Conservation (phyloP, 2,329 filamentous ascomycete species). For the Fusarium dlaminii region DNA sequence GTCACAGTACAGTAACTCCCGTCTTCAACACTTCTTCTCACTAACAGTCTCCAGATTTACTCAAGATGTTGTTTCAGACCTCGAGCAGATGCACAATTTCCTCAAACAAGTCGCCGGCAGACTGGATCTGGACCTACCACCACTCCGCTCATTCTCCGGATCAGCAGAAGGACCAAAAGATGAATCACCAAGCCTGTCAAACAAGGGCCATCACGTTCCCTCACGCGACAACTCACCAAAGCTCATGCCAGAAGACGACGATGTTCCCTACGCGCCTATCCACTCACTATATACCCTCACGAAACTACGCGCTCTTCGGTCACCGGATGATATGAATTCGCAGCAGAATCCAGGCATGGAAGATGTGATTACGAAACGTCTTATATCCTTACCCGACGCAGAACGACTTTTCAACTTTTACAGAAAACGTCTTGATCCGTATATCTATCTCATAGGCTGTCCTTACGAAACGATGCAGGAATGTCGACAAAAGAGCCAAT, state of each 20-base stretch:
- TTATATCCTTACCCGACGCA: slow-evolving; percentile 56
- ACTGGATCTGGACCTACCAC: slow-evolving; percentile 19
- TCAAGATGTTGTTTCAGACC: slow-evolving; percentile 12
- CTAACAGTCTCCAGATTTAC: background rate
- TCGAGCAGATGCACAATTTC: slow-evolving; percentile 24
- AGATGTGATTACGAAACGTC: slow-evolving; percentile 50
- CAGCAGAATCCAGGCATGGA: slow-evolving; percentile 19
- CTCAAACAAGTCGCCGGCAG: slow-evolving; percentile 18
- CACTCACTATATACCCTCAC: slow-evolving; percentile 49
- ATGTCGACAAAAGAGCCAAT: slow-evolving; percentile 62
- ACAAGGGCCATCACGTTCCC: slow-evolving; percentile 21
- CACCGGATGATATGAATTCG: slow-evolving; percentile 37
- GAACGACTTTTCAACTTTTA: slow-evolving; percentile 61
- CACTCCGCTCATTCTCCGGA: slow-evolving; percentile 7
- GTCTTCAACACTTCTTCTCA: background rate
- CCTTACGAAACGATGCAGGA: slow-evolving; percentile 58
- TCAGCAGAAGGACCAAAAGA: slow-evolving; percentile 5
- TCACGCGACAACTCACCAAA: slow-evolving; percentile 32
- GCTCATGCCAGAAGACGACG: slow-evolving; percentile 40
- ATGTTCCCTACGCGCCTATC: slow-evolving; percentile 48
- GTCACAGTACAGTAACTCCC: slow-evolving; percentile 40
- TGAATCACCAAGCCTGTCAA: slow-evolving; percentile 1
- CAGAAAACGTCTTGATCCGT: slow-evolving; percentile 58
- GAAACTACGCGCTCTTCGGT: slow-evolving; percentile 46
- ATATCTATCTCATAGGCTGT: slow-evolving; percentile 60